Base-by-base conservation (phyloP, 805 yeast genomes). In the Maudiozyma pseudohumilis region DNA sequence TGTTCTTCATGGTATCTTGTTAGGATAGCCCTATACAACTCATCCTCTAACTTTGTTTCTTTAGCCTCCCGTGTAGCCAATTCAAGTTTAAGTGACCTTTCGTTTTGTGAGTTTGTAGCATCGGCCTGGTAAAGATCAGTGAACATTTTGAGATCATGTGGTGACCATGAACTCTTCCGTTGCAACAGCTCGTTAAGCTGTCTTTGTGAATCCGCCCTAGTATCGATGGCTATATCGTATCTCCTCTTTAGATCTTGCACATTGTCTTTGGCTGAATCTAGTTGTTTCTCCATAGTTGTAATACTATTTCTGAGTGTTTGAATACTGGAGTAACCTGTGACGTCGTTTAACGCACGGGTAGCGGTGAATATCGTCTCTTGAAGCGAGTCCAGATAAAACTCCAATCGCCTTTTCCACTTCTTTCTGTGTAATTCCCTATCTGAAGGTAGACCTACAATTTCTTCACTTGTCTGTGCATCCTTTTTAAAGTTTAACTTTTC, bases 1-100 rank as follows among this genome's bases (percentile, higher is more conserved):
- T 92, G 97, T 53, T 92, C 99, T 56, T 92, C 97, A 45, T 89
- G 95, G 52, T 92, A 92, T 48, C 97, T 66, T 2, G 87, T 77
- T 52, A 89, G 66, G 13, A 92, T 92, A 41, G 84, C 79, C 40
- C 77, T 77, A 13, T 86, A 78, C 33, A 87, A 61, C 40, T 70
- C 73, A 38, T 75, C 70, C 47, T 82, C 89, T 15, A 79, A 59
- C 8, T 77, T 77, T 39, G 87, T 95, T 29, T 80, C 82, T 33
- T 60, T 55, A 2, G 52, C 55, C 47, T 88, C 96, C 1, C 75
- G 66, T 19, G 63, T 59, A 17, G 67, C 69, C 29, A 88, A 64
- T 9, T 53, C 48, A 8, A 45, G 47, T 31, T 74, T 72, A 2
- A 84, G 63, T 4, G 64, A 61, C 11, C 61, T 56, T 43, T 84